Percentiles rank a stretch among this genome's conserved stretches.
These are phyloP conservation scores for Sclerotinia glacialis DNA, from an alignment of 2,329 filamentous ascomycete species.

Conservation along the genomic window DNA sequence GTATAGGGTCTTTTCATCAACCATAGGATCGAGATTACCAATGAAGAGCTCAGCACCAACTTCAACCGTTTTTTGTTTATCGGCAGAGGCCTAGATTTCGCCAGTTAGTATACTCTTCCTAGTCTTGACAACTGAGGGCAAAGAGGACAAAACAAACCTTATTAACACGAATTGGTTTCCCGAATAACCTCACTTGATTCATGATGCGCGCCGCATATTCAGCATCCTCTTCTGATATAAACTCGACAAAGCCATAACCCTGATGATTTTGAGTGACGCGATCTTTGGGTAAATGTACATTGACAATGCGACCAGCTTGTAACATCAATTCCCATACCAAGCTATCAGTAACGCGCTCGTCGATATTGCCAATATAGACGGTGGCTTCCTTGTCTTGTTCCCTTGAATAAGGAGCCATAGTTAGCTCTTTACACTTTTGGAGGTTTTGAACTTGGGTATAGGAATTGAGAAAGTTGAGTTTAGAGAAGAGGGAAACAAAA, in stretches of 20 bases:
- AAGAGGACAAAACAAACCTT: conserved; percentile 56
- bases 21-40: conserved; percentile 90
- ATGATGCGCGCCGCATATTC: conserved; percentile 96
- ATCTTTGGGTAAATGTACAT: conserved; percentile 97
- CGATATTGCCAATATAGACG: conserved; percentile 96
- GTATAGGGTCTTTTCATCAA: conserved; percentile 93
- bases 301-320: conserved; percentile 94
- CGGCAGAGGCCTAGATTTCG: conserved; percentile 60
- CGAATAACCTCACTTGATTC: conserved; percentile 91
- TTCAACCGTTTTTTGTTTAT: conserved; percentile 90
- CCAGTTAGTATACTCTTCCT: background rate
- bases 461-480: conserved; percentile 9
- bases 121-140: background rate
- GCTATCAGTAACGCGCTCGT: conserved; percentile 88
- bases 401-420: conserved; percentile 48
- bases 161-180: conserved; percentile 94
- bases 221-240: conserved; percentile 90
- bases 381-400: conserved; percentile 98
- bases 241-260: conserved; percentile 98
- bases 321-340: conserved; percentile 98
- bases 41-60: conserved; percentile 97
- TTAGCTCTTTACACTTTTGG: conserved; percentile 31
- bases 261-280: conserved; percentile 95
- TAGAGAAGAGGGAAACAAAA: background rate
- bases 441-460: background rate